phyloP scores from a whole-genome alignment of 345 rosid genomes.

The Rubroshorea leprosula region DNA sequence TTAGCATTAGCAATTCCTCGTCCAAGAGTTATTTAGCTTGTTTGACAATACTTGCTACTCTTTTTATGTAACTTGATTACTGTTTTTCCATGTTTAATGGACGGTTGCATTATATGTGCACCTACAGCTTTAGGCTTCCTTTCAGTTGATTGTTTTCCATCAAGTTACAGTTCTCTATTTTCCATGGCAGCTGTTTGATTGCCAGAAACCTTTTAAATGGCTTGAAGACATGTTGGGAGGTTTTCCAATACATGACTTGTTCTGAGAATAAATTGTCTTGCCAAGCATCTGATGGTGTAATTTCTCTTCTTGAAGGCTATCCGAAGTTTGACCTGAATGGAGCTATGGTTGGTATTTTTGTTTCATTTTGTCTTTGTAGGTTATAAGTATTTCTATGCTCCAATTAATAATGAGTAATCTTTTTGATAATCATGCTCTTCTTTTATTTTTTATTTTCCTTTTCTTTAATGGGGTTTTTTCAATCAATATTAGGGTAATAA shows the following conservation, averaged over 20 bases:
- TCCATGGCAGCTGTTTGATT: slow-evolving; percentile 68
- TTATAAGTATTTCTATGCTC: not conserved
- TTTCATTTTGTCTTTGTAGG: slow-evolving; percentile 1
- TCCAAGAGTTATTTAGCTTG: too few species aligned
- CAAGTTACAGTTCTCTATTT: slow-evolving; percentile 17
- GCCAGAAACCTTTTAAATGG: slow-evolving; percentile 92
- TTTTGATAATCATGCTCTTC: not conserved
- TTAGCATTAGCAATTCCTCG: too few species aligned
- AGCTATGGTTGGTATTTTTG: slow-evolving; percentile 46
- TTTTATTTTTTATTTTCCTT: too few species aligned
- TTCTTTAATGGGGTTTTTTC: too few species aligned
- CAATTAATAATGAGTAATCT: not conserved
- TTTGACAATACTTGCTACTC: too few species aligned
- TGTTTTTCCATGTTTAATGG: too few species aligned
- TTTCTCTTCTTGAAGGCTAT: slow-evolving; percentile 78
- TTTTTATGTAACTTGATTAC: too few species aligned
- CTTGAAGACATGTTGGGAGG: slow-evolving; percentile 85
- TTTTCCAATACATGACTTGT: slow-evolving; percentile 76
- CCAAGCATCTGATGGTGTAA: slow-evolving; percentile 61
- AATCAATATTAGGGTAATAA: slow-evolving; percentile 54
- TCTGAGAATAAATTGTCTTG: slow-evolving; percentile 60
- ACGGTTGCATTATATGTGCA: too few species aligned
- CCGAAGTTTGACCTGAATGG: slow-evolving; percentile 77
- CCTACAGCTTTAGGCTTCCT: too few species aligned
- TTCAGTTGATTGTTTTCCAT: slow-evolving; percentile 1